Evolutionary conservation across 176 grass and related monocot genomes (phyloP).

Genomic region (Tillandsia fasciculata): DNA sequence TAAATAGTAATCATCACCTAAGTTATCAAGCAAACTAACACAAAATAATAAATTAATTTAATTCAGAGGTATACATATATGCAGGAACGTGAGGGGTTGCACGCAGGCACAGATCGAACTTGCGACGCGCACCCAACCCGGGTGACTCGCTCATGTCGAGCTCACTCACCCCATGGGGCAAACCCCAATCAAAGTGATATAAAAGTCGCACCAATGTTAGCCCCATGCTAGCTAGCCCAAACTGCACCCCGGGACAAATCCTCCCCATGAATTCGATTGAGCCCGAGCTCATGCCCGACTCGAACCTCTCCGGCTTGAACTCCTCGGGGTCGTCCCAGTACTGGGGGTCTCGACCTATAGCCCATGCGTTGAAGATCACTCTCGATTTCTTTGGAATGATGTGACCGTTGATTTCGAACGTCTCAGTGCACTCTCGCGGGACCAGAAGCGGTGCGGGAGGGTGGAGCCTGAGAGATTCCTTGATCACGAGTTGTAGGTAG

Average conservation of each 20-base stretch:
- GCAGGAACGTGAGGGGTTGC: background rate
- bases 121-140: background rate
- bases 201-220: background rate
- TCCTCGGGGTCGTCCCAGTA: background rate
- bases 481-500: background rate
- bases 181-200: background rate
- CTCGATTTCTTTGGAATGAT: background rate
- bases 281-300: background rate
- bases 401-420: background rate
- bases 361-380: too few relatives aligned
- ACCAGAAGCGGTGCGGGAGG: background rate
- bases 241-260: background rate
- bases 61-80: background rate
- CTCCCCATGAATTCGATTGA: background rate
- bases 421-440: background rate
- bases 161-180: background rate
- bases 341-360: background rate
- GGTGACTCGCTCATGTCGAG: background rate
- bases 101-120: background rate
- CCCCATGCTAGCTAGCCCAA: background rate
- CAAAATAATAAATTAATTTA: background rate
- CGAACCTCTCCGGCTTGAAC: background rate
- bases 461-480: too few relatives aligned
- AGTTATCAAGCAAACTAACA: background rate
- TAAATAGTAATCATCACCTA: too few relatives aligned